Percentiles rank a stretch among this genome's conserved stretches.
phyloP scores from a whole-genome alignment of 176 grass and related monocot genomes.

The Saccharum spontaneum region DNA sequence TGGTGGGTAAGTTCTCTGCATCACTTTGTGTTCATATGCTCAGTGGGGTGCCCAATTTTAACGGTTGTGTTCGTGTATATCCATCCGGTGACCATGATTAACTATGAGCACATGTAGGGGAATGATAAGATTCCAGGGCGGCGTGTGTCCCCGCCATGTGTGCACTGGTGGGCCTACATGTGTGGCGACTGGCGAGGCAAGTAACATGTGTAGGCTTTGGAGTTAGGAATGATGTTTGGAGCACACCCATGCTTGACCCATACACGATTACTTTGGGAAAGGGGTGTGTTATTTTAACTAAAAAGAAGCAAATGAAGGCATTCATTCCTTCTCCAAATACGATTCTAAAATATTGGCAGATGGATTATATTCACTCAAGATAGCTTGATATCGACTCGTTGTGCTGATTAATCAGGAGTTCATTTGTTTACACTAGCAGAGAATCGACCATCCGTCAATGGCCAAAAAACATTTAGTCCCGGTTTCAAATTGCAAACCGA shows the following conservation, averaged over 20 bases:
- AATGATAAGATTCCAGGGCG: constrained; percentile 4
- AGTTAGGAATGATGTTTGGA: background rate
- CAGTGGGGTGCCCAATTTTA: constrained; percentile 36
- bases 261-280: constrained; percentile 14
- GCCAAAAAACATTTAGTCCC: too few relatives aligned
- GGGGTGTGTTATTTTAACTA: background rate
- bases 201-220: constrained; percentile 8
- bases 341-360: background rate
- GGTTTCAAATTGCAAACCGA: too few relatives aligned
- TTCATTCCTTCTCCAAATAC: constrained; percentile 21
- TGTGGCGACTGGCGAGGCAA: background rate
- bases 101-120: background rate
- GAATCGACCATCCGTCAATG: too few relatives aligned
- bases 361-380: background rate
- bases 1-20: constrained; percentile 23
- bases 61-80: constrained; percentile 40
- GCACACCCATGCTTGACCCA: constrained; percentile 1
- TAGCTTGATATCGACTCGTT: background rate
- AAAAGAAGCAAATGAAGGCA: background rate
- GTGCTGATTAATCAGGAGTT: background rate
- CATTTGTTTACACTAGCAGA: too few relatives aligned
- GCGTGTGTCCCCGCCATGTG: constrained; percentile 12
- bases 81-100: background rate
- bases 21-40: constrained; percentile 8
- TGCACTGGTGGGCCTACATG: background rate